These are phyloP conservation scores for Fusarium sp. DNA, from an alignment of 2,329 filamentous ascomycete genomes.

Conservation along the genomic window DNA sequence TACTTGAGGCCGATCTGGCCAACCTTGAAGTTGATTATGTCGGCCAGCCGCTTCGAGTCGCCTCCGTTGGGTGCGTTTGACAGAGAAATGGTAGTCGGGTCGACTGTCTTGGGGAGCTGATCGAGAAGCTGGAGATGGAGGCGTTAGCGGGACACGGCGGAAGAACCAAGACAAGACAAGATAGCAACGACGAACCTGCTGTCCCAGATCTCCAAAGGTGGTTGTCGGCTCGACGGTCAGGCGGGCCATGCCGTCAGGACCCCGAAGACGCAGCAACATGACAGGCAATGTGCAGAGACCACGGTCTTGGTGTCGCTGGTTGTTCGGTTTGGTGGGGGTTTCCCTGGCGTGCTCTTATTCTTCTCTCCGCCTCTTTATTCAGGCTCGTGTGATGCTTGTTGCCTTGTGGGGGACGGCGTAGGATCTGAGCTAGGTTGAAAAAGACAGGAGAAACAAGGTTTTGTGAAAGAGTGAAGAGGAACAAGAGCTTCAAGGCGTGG, in stretches of 20 bases:
- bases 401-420: not conserved
- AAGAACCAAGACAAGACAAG: not conserved
- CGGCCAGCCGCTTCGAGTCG: conserved; percentile 67
- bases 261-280: conserved; percentile 89
- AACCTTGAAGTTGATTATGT: conserved; percentile 67
- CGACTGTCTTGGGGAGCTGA: conserved; percentile 70
- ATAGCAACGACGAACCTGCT: conserved; percentile 55
- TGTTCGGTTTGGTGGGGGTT: conserved; percentile 23
- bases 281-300: conserved; percentile 35
- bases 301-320: conserved; percentile 10
- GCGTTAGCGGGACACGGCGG: conserved; percentile 21
- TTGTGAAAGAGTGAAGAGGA: not conserved
- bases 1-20: conserved; percentile 70
- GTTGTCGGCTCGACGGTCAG: conserved; percentile 80
- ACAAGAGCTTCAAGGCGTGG: conserved; percentile 20
- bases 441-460: not conserved
- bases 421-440: not conserved
- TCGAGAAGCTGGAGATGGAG: conserved; percentile 59
- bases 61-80: conserved; percentile 70
- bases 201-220: conserved; percentile 73
- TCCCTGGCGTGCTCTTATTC: conserved; percentile 5
- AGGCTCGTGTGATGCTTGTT: not conserved
- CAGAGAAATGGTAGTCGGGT: conserved; percentile 68
- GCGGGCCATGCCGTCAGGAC: conserved; percentile 92
- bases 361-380: not conserved